phyloP scores from a whole-genome alignment of 805 yeast genomes.

The Debaryomyces castellii region DNA sequence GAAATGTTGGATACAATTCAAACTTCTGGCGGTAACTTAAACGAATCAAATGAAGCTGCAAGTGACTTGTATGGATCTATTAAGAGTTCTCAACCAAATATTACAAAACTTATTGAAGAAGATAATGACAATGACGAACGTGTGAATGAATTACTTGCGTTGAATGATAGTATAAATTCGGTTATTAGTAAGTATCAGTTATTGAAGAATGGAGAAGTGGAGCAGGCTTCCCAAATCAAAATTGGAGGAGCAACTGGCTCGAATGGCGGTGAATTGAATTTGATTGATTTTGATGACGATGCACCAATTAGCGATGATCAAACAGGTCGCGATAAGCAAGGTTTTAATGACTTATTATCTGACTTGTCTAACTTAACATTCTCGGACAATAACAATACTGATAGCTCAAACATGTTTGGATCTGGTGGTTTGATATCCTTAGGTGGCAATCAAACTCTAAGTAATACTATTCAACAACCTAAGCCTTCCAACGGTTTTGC shows the following conservation, averaged over 20 bases:
- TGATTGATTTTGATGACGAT: slow-evolving; percentile 45
- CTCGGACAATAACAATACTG: slow-evolving; percentile 30
- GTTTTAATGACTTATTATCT: slow-evolving; percentile 69
- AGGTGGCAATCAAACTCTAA: slow-evolving; percentile 19
- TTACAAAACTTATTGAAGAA: slow-evolving; percentile 80
- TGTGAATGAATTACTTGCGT: slow-evolving; percentile 59
- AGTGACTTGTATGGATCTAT: slow-evolving; percentile 75
- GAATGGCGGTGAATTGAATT: slow-evolving; percentile 30
- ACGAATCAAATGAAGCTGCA: slow-evolving; percentile 66
- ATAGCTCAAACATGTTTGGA: slow-evolving; percentile 37
- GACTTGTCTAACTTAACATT: slow-evolving; percentile 67
- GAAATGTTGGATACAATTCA: slow-evolving; percentile 72
- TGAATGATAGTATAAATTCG: slow-evolving; percentile 75
- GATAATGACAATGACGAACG: slow-evolving; percentile 69
- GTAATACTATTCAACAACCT: slow-evolving; percentile 16
- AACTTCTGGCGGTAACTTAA: slow-evolving; percentile 38
- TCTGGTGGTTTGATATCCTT: slow-evolving; percentile 52
- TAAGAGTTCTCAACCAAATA: slow-evolving; percentile 82
- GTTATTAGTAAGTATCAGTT: slow-evolving; percentile 65
- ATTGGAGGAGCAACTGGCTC: slow-evolving; percentile 23
- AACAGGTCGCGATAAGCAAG: slow-evolving; percentile 36
- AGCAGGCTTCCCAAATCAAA: slow-evolving; percentile 51
- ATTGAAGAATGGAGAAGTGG: slow-evolving; percentile 62
- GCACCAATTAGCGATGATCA: slow-evolving; percentile 32
- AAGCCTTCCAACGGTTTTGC: slow-evolving; percentile 7